Evolutionary conservation across 495 filamentous ascomycete genomes (phyloP).

Genomic region (Stereocaulon alpinum): DNA sequence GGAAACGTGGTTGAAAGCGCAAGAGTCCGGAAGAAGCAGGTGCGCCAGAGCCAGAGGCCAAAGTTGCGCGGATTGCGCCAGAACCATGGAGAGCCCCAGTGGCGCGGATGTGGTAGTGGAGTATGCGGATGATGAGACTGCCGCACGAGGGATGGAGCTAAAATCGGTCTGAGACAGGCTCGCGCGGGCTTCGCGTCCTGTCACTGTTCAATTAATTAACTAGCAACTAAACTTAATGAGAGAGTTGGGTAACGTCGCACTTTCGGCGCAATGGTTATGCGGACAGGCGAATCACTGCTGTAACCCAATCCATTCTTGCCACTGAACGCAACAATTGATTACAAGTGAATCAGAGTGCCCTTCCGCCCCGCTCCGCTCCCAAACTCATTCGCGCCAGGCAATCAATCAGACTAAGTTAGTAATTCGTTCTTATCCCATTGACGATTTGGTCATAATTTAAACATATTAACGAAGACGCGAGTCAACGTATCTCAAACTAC

Average conservation of each 20-base stretch:
- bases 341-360: constrained; percentile 1
- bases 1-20: neutral
- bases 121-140: neutral
- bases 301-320: constrained; percentile 2
- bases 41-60: too few species aligned
- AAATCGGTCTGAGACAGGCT: too few species aligned
- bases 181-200: too few species aligned
- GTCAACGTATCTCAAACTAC: constrained; percentile 3
- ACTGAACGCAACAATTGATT: constrained; percentile 4
- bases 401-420: constrained; percentile 1
- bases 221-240: too few species aligned
- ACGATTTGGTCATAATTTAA: constrained; percentile 3
- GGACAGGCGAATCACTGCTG: neutral
- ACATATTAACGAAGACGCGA: constrained; percentile 3
- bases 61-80: neutral
- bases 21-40: neutral
- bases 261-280: too few species aligned
- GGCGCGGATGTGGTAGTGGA: constrained; percentile 14
- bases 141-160: too few species aligned
- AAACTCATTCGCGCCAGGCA: constrained; percentile 3
- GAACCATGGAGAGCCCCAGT: constrained; percentile 15
- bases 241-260: too few species aligned
- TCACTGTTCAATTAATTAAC: too few species aligned
- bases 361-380: too few species aligned
- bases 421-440: constrained; percentile 3